Conservation (phyloP, 257 asterid species). For the Fraxinus anomala region DNA sequence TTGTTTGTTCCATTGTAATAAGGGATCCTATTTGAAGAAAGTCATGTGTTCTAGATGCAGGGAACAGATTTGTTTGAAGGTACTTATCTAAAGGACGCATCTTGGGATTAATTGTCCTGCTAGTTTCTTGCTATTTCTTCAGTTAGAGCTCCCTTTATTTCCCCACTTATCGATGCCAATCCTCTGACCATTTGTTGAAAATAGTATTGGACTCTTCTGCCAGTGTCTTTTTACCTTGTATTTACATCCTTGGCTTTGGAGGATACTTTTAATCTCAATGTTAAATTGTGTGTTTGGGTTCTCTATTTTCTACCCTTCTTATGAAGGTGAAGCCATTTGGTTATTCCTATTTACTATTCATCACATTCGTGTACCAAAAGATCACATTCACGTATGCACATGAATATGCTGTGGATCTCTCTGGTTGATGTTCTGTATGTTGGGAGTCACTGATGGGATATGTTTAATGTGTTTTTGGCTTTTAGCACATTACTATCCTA, state of each 20-base stretch:
- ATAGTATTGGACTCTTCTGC: neutral
- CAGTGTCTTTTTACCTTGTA: neutral
- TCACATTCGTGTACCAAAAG: neutral
- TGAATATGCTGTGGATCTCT: neutral
- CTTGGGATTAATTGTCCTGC: neutral
- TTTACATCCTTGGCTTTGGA: neutral
- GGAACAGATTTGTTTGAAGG: neutral
- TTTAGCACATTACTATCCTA: neutral
- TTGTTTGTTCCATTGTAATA: neutral
- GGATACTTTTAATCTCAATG: neutral
- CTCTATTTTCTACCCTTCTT: neutral
- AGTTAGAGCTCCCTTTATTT: too few species aligned
- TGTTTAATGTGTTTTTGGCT: neutral
- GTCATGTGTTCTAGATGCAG: neutral
- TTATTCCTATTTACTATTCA: constrained; percentile 4
- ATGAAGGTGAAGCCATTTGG: neutral
- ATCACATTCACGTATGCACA: neutral
- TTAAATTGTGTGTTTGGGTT: neutral
- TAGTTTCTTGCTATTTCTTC: neutral
- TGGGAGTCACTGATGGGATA: constrained; percentile 5
- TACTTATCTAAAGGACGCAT: neutral
- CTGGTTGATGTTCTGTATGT: neutral
- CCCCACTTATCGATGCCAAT: too few species aligned
- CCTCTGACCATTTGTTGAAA: too few species aligned
- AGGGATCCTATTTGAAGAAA: neutral